Evolutionary conservation across 2,329 filamentous ascomycete genomes (phyloP).

Genomic region (Ceratocystis harringtonii): DNA sequence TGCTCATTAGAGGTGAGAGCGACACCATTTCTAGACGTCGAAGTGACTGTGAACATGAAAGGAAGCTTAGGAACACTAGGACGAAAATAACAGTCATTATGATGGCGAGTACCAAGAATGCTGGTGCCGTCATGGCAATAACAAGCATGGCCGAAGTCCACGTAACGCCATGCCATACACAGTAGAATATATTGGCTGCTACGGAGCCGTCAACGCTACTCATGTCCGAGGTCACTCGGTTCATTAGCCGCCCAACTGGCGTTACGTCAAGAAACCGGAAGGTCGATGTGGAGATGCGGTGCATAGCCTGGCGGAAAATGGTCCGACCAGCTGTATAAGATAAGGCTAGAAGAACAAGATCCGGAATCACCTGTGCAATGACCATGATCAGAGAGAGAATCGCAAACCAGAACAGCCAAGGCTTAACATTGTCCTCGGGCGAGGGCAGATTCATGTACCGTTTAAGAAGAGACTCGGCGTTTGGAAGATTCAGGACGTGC

Average conservation of each 20-base stretch:
- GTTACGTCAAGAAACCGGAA: conserved; percentile 89
- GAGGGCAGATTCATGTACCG: conserved; percentile 14
- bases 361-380: conserved; percentile 43
- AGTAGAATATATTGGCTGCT: conserved; percentile 53
- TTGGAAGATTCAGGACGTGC: not conserved
- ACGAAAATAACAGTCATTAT: conserved; percentile 54
- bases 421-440: conserved; percentile 49
- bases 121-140: conserved; percentile 63
- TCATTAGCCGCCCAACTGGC: conserved; percentile 80
- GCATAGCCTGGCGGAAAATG: conserved; percentile 60
- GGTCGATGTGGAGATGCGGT: conserved; percentile 59
- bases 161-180: conserved; percentile 54
- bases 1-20: conserved; percentile 74
- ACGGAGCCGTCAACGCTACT: conserved; percentile 81
- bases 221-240: conserved; percentile 79
- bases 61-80: conserved; percentile 57
- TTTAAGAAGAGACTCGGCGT: conserved; percentile 4
- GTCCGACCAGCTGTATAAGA: conserved; percentile 62
- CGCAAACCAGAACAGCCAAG: conserved; percentile 62
- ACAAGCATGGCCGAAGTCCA: conserved; percentile 61
- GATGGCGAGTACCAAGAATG: conserved; percentile 59
- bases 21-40: conserved; percentile 81
- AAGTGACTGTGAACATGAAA: conserved; percentile 71
- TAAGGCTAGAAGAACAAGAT: conserved; percentile 58
- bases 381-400: conserved; percentile 48